Evolutionary conservation across 352 stramenopile genomes (phyloP), one percentile per base, ranked within the genome.

Genomic region (Phytopythium oedochilum): DNA sequence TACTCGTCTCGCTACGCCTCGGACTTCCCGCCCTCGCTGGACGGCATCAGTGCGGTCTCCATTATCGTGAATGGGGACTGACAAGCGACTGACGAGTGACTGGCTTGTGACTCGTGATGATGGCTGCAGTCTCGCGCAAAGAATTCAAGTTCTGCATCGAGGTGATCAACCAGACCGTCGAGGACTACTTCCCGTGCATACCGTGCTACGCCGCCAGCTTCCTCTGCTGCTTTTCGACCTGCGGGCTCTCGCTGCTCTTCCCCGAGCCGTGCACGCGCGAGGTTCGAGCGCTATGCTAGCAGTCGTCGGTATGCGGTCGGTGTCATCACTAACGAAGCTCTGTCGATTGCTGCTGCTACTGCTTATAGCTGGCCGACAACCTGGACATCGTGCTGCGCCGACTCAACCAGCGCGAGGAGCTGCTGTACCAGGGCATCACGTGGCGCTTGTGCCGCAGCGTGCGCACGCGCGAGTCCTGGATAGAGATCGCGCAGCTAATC

Each of bases 141-240:
- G 78, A 89, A 60, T 91, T 91, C 70, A 74, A 82, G 59, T 86
- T 85, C 28, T 88, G 81, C 59, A 75, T 91, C 28, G 70, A 87
- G 22, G 67, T 85, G 18, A 77, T 91, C 66, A 91, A 91, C 61
- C 75, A 89, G 58, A 88, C 74, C 0, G 59, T 83, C 18, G 75
- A 86, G 23, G 77, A 91, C 64, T 89, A 84, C 53, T 91, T 82
- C 53, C 75, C 78, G 39, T 89, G 81, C 50, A 51, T 83, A 2
- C 74, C 80, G n/a, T 89, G 80, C 67, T 91, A 86, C 28, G 72
- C 68, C 3, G 83, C 72, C 48, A 78, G 71, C 28, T 91, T 87
- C 53, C 50, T 91, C 22, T 86, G 78, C 63, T 91, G 81, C 40
- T 69, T 87, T 46, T 63, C 69, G 22, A 80, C 78, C 15, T 71